A percentile compares a stretch with the other conserved stretches of the same genome.
phyloP scores from a whole-genome alignment of 768 basidiomycete species.

The Phanerochaete carnosa region DNA sequence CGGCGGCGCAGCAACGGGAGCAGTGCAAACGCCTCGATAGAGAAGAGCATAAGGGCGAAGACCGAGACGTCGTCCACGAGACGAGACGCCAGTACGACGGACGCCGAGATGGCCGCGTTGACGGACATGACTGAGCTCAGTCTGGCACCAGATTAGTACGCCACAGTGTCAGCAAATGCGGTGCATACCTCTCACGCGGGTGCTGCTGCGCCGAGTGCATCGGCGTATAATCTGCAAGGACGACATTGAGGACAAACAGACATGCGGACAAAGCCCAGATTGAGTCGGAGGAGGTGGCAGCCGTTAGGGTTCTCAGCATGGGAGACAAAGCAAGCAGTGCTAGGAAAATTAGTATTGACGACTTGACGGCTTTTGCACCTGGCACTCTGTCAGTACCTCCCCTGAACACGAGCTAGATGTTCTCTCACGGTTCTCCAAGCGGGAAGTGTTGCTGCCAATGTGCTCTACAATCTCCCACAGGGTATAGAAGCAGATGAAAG shows the following conservation, averaged over 20 bases:
- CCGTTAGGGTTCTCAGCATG: conserved; percentile 86
- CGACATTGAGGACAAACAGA: conserved; percentile 76
- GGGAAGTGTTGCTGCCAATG: conserved; percentile 22
- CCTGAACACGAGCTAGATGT: not conserved
- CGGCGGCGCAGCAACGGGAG: conserved; percentile 77
- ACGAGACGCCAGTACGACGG: conserved; percentile 90
- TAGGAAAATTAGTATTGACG: conserved; percentile 83
- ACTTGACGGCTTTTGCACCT: conserved; percentile 76
- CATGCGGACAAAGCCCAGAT: conserved; percentile 93
- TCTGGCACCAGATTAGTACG: conserved; percentile 35
- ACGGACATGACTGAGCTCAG: conserved; percentile 81
- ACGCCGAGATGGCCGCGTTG: conserved; percentile 90
- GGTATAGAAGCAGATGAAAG: conserved; percentile 59
- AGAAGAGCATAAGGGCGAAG: conserved; percentile 84
- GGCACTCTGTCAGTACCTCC: conserved; percentile 1
- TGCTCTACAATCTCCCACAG: conserved; percentile 57
- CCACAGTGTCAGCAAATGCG: conserved; percentile 2
- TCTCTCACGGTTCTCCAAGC: conserved; percentile 32
- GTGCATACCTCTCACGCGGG: conserved; percentile 54
- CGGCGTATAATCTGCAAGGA: conserved; percentile 80
- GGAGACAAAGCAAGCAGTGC: conserved; percentile 89
- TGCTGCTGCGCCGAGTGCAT: conserved; percentile 36
- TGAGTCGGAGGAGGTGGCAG: conserved; percentile 93
- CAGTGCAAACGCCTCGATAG: conserved; percentile 79
- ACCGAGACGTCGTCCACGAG: conserved; percentile 80